Evolutionary conservation across 2,329 filamentous ascomycete genomes (phyloP).

Genomic region (Clonostachys chloroleuca): DNA sequence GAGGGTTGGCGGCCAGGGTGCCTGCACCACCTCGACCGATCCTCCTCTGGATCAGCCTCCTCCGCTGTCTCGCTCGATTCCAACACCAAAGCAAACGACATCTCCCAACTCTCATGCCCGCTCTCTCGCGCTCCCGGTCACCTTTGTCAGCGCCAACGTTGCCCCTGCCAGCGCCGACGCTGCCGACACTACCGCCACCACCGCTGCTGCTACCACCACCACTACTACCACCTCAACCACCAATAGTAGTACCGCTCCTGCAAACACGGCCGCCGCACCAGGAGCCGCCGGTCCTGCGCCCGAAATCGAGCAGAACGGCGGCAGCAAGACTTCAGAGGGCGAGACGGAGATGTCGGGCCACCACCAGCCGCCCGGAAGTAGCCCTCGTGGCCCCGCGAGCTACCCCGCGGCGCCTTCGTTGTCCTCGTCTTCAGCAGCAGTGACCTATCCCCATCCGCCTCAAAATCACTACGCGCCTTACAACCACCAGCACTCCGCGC

Average conservation of each 20-base stretch:
- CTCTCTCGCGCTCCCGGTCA: background rate
- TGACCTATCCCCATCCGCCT: no score
- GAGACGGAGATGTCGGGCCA: background rate
- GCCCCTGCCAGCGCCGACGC: background rate
- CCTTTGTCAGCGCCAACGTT: background rate
- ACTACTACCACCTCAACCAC: background rate
- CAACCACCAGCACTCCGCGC: conserved; percentile 26
- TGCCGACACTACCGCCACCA: background rate
- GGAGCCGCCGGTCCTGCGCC: background rate
- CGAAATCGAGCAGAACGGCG: background rate
- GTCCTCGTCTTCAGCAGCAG: conserved; percentile 13
- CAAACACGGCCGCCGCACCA: background rate
- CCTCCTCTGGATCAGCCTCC: background rate
- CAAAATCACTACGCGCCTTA: conserved; percentile 34
- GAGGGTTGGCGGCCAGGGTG: background rate
- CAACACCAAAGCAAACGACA: background rate
- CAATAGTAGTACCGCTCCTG: background rate
- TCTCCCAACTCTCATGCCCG: background rate
- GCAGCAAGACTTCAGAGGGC: background rate
- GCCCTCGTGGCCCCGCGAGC: background rate
- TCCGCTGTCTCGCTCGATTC: no score
- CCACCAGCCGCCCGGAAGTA: background rate
- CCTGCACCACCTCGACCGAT: background rate
- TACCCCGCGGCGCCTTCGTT: background rate
- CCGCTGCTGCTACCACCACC: background rate